Evolutionary conservation across 2,329 filamentous ascomycete genomes (phyloP).

Genomic region (Bipolaris bicolor): DNA sequence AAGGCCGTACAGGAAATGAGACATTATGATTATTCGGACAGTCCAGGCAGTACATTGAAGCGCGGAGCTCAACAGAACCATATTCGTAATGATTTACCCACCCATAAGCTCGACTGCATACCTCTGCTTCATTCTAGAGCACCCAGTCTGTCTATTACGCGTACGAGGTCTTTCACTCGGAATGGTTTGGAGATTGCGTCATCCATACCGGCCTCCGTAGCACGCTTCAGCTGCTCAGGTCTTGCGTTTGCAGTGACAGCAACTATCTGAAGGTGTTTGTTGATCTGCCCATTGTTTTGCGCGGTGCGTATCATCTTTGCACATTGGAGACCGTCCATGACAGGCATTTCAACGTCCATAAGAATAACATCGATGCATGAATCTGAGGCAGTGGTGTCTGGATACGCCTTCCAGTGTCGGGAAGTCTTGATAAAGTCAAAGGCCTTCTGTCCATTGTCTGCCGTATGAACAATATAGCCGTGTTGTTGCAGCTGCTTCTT

Average conservation of each 20-base stretch:
- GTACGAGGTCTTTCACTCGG: conserved; percentile 1
- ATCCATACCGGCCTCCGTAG: conserved; percentile 8
- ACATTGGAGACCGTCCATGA: conserved; percentile 36
- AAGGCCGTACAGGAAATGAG: neutral
- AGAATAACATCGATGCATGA: conserved; percentile 19
- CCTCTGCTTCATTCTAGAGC: neutral
- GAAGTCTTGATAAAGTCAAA: conserved; percentile 22
- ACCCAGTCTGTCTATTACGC: conserved; percentile 3
- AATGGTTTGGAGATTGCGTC: conserved; percentile 10
- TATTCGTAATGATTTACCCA: neutral
- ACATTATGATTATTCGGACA: neutral
- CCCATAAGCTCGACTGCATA: neutral
- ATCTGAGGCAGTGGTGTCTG: neutral
- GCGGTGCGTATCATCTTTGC: conserved; percentile 25
- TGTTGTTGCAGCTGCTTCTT: conserved; percentile 28
- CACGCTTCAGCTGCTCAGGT: conserved; percentile 28
- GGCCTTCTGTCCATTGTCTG: conserved; percentile 37
- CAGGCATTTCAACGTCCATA: conserved; percentile 42
- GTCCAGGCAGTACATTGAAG: neutral
- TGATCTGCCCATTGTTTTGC: conserved; percentile 16
- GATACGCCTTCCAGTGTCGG: neutral
- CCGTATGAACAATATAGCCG: conserved; percentile 30
- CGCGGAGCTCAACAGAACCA: neutral
- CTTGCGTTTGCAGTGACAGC: conserved; percentile 40
- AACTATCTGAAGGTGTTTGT: conserved; percentile 28